Base-by-base conservation (phyloP, 257 asterid species). In the Primulina eburnea region DNA sequence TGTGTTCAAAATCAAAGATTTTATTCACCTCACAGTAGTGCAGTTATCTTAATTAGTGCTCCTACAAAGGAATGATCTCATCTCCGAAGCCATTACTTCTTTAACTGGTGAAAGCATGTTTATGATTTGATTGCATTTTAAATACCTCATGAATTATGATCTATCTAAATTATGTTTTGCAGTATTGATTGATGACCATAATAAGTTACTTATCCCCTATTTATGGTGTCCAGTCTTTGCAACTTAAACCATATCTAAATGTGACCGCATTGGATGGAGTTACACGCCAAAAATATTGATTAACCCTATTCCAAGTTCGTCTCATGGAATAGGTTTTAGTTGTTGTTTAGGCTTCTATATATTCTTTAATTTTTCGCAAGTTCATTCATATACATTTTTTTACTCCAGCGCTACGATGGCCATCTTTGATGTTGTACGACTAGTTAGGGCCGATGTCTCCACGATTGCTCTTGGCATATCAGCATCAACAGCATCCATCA, bases 401-500 rank as follows among this genome's bases (percentile, higher is more conserved):
- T 74, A 53, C 62, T 70, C 30, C 85, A 93, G 99, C 70, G 96
- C 99, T 65, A 90, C 87, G 10, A 81, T 86, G 88, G 89, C 84
- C 40, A 82, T 80, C 68, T 79, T 72, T 59, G 94, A 83, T 73
- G 95, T 80, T 63, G 79, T 86, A 61, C 81, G 70, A 50, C 86
- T 88, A 43, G 85, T 88, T 71, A 77, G 91, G 67, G 86, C 91
- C 56, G 91, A 84, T 60, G 86, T 85, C 72, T 82, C 89, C 65
- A 82, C 88, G 40, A 59, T 94, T 71, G 96, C 96, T 7, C 74
- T 94, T 7, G 99, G 97, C 67, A 81, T 89, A 82, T 76, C 96
- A 47, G 97, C 96, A 30, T 94, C 99, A 38, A 90, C 99, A 26
- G 92, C 99, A 78, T 90, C 99, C 64, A 71, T 94, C 65, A 89